Evolutionary conservation across 176 grass and related monocot species (phyloP).

Genomic region (Aechmea fasciata): DNA sequence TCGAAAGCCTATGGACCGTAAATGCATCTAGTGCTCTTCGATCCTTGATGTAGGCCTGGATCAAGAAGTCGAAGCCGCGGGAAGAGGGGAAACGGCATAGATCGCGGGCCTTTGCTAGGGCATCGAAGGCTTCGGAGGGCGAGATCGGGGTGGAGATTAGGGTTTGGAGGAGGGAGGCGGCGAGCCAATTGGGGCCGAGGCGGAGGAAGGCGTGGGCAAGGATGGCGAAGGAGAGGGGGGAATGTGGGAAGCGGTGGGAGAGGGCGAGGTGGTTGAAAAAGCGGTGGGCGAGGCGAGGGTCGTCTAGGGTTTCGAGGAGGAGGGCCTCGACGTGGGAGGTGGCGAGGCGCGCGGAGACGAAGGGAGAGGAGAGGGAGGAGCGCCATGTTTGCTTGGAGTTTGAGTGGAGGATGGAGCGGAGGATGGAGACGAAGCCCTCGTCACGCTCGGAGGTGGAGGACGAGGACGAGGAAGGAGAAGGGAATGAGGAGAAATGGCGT

Average conservation of each 20-base stretch:
- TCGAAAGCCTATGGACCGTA: slow-evolving; percentile 21
- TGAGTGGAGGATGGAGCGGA: slow-evolving; percentile 11
- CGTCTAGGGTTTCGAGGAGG: slow-evolving; percentile 4
- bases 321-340: slow-evolving; percentile 16
- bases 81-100: slow-evolving; percentile 6
- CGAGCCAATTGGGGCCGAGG: slow-evolving; percentile 12
- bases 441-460: background rate
- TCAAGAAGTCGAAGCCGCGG: slow-evolving; percentile 16
- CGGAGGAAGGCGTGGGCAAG: slow-evolving; percentile 17
- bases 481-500: slow-evolving; percentile 2
- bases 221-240: slow-evolving; percentile 21
- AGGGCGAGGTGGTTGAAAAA: slow-evolving; percentile 23
- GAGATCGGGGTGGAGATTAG: background rate
- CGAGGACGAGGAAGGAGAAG: background rate
- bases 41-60: slow-evolving; percentile 32
- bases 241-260: slow-evolving; percentile 18
- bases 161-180: slow-evolving; percentile 20
- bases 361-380: slow-evolving; percentile 13
- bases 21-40: slow-evolving; percentile 36
- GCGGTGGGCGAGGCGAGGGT: slow-evolving; percentile 13
- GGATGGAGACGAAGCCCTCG: slow-evolving; percentile 23
- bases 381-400: slow-evolving; percentile 9
- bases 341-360: slow-evolving; percentile 5
- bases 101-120: slow-evolving; percentile 15
- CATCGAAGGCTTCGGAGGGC: slow-evolving; percentile 3